Conservation (phyloP, 768 basidiomycete genomes). For the Sutorius australiensis region DNA sequence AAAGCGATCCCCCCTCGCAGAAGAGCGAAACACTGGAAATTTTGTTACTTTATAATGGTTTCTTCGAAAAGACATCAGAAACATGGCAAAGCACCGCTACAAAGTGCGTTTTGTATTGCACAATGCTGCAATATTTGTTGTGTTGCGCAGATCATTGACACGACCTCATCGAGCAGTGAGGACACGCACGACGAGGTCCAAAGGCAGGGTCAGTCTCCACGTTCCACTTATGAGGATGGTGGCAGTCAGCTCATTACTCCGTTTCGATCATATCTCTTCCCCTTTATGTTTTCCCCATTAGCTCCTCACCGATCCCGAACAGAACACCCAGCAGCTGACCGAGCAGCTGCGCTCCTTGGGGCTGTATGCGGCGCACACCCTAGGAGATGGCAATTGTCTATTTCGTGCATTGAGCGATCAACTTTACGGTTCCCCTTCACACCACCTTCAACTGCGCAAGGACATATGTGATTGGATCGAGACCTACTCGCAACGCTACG, state of each 20-base stretch:
- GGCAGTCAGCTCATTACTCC: constrained; percentile 15
- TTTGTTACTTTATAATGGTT: constrained; percentile 38
- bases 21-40: constrained; percentile 22
- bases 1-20: constrained; percentile 33
- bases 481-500: constrained; percentile 65
- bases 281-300: constrained; percentile 8
- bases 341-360: constrained; percentile 74
- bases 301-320: constrained; percentile 55
- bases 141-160: constrained; percentile 25
- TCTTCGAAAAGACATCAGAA: constrained; percentile 39
- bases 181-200: constrained; percentile 56
- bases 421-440: constrained; percentile 68
- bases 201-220: constrained; percentile 48
- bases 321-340: constrained; percentile 63
- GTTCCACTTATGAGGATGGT: constrained; percentile 17
- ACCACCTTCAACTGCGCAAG: constrained; percentile 63
- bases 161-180: constrained; percentile 39
- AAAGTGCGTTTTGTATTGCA: constrained; percentile 38
- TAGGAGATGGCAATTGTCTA: constrained; percentile 92
- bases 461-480: constrained; percentile 85
- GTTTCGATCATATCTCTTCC: constrained; percentile 11
- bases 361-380: constrained; percentile 80
- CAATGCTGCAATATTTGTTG: constrained; percentile 24
- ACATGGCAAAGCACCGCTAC: constrained; percentile 34
- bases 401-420: constrained; percentile 91